Evolutionary conservation across 768 basidiomycete species (phyloP), one percentile per base, ranked within the genome.

Genomic region (Chiua virens): DNA sequence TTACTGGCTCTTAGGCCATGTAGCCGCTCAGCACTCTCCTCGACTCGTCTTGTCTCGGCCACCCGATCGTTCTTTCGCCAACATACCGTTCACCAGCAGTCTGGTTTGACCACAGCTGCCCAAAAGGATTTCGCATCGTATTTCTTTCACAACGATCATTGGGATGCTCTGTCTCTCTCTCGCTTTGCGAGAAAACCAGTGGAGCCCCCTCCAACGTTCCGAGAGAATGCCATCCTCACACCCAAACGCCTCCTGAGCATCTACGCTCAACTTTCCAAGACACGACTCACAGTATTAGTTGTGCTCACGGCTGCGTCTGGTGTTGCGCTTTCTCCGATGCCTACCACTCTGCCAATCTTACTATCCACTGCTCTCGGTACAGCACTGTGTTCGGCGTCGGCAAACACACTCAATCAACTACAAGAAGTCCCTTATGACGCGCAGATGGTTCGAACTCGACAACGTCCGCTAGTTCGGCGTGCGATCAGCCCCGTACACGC

Each of bases 371-470:
- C 95, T 0, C 64, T 89, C 23, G 97, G 97, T 36, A 98, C 95
- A 0, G 83, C 87, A 0, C 78, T 99, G 38, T 97, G 94, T 66
- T 87, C 89, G 6, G 92, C 93, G 3, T 90, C 94, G 0, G 97
- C 97, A 25, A 98, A 98, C 65, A 80, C 96, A 3, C 77, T 97
- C 61, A 99, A 99, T 71, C 93, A 99, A 68, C 74, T 98, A 4
- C 87, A 94, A 62, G 97, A 99, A 71, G 77, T 91, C 8, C 97
- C 97, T 0, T 91, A 93, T 57, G 97, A 99, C 63, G 95, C 97
- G 0, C 97, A 99, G 66, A 98, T 98, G 87, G 79, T 85, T 0
- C 82, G 97, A 41, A 98, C 97, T 0, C 82, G 95, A 27, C 85
- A 78, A 48, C 76, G 97, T 17, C 94, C 96, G 0, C 81, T 99